Evolutionary conservation across 768 basidiomycete genomes (phyloP).

Genomic region (Jaapia argillacea): DNA sequence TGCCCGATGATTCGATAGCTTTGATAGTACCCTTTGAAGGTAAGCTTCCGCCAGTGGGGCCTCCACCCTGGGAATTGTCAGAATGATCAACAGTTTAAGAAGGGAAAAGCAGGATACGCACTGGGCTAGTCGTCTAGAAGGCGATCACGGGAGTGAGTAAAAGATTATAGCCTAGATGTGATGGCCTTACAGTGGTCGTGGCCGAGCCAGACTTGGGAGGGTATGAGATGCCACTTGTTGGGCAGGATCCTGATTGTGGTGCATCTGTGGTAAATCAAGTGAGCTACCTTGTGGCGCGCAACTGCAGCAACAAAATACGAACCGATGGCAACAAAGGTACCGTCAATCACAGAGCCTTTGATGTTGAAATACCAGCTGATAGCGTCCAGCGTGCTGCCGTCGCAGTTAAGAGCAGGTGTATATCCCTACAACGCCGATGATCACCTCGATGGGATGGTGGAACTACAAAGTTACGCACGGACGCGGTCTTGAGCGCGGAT

Average conservation of each 20-base stretch:
- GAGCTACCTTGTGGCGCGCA: neutral
- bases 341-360: slow-evolving; percentile 58
- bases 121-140: too few relatives aligned
- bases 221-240: slow-evolving; percentile 50
- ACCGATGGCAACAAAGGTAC: slow-evolving; percentile 52
- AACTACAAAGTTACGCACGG: slow-evolving; percentile 37
- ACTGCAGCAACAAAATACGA: slow-evolving; percentile 9
- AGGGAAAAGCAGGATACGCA: too few relatives aligned
- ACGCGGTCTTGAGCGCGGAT: slow-evolving; percentile 42
- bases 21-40: slow-evolving; percentile 38
- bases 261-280: slow-evolving; percentile 29
- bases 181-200: slow-evolving; percentile 10
- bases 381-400: slow-evolving; percentile 23
- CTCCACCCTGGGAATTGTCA: neutral
- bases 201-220: slow-evolving; percentile 38
- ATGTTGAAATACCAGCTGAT: slow-evolving; percentile 60
- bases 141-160: neutral
- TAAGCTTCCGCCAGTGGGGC: slow-evolving; percentile 12
- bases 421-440: slow-evolving; percentile 24
- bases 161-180: neutral
- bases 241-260: slow-evolving; percentile 38
- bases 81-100: too few relatives aligned
- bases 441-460: too few relatives aligned
- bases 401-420: slow-evolving; percentile 40
- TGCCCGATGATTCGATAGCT: too few relatives aligned